These are phyloP conservation scores for Magnolia sinica DNA, from an alignment of 164 flowering plant genomes.

Conservation along the genomic window DNA sequence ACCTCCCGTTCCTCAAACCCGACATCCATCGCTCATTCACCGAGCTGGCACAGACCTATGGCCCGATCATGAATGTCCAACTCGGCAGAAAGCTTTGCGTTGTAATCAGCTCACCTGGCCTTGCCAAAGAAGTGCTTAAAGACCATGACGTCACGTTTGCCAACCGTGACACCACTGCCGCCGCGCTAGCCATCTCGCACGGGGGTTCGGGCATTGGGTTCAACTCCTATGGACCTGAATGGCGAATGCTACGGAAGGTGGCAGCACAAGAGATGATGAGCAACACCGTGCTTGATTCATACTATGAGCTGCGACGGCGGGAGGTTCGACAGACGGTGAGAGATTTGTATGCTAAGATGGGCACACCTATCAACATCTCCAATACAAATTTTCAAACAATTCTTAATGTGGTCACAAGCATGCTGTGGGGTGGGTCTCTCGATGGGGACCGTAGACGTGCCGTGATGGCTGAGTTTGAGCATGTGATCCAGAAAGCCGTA, in stretches of 20 bases:
- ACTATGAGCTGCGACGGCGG: conserved; percentile 14
- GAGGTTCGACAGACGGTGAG: conserved; percentile 22
- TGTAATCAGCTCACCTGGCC: conserved; percentile 22
- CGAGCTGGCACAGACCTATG: conserved; percentile 18
- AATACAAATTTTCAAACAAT: conserved; percentile 19
- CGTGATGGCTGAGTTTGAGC: conserved; percentile 33
- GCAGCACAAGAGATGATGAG: conserved; percentile 1
- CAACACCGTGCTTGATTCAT: conserved; percentile 19
- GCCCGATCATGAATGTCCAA: conserved; percentile 27
- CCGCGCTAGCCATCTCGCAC: not conserved
- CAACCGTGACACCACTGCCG: conserved; percentile 19
- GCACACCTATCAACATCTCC: conserved; percentile 14
- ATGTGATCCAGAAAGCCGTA: conserved; percentile 24
- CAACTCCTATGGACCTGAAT: not conserved
- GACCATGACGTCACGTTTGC: conserved; percentile 28
- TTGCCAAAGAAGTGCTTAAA: conserved; percentile 20
- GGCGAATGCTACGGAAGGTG: conserved; percentile 5
- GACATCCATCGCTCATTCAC: conserved; percentile 24
- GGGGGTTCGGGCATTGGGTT: not conserved
- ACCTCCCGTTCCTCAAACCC: conserved; percentile 38
- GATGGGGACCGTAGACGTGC: conserved; percentile 26
- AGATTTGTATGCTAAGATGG: conserved; percentile 6
- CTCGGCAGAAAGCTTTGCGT: conserved; percentile 25
- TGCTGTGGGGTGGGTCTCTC: conserved; percentile 35
- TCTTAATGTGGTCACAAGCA: conserved; percentile 22